Conservation (phyloP, 228 moss, liverwort and hornwort species). For the Sphagnum fallax region DNA sequence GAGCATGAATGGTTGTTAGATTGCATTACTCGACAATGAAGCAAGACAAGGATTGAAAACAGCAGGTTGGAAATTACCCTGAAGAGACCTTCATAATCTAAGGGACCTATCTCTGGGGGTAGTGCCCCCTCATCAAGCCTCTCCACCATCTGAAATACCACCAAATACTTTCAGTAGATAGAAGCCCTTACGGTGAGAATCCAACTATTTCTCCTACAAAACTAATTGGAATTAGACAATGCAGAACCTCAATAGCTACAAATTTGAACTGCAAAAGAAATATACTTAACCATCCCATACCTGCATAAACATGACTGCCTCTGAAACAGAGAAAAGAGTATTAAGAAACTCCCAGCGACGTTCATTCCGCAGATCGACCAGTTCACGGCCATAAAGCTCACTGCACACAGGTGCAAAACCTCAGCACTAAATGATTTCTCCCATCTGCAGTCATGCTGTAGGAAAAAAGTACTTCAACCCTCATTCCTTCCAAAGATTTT, state of each 20-base stretch:
- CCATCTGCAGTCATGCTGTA: no score
- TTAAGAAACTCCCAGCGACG: conserved; percentile 88
- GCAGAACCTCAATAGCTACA: no score
- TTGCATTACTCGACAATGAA: no score
- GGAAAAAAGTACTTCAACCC: no score
- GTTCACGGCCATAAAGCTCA: conserved; percentile 79
- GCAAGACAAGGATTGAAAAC: no score
- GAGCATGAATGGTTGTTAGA: no score
- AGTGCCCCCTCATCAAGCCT: conserved; percentile 83
- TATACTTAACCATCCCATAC: conserved; percentile 15
- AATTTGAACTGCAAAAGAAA: not conserved
- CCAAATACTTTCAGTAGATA: not conserved
- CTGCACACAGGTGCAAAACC: conserved; percentile 31
- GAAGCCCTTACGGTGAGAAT: no score
- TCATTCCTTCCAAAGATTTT: no score
- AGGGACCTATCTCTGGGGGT: conserved; percentile 70
- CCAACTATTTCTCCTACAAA: no score
- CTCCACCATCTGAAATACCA: conserved; percentile 75
- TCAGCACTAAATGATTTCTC: not conserved
- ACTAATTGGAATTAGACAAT: no score
- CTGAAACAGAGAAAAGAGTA: conserved; percentile 82
- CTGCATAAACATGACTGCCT: conserved; percentile 93
- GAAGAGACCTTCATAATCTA: conserved; percentile 78
- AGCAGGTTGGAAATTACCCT: conserved; percentile 27
- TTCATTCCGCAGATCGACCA: conserved; percentile 77